Base-by-base conservation (phyloP, 1,139 yeast species). In the Candida dubliniensis region DNA sequence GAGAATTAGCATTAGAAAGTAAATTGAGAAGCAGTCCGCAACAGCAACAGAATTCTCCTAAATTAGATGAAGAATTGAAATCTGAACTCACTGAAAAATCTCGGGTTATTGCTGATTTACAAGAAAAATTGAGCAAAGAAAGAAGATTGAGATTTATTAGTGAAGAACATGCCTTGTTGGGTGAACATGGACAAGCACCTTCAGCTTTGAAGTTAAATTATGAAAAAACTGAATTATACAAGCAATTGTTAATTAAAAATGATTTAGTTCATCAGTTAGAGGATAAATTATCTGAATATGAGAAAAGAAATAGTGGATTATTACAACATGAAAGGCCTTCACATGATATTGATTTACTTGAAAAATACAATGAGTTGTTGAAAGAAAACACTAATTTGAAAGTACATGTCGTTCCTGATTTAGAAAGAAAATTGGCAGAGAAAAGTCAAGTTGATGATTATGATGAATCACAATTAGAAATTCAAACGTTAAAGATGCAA, bases 61-160 rank as follows among this genome's bases (percentile, higher is more conserved):
- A 27, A 29, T 14, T 27, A 12, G 42, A 33, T 23, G 44, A 40
- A 29, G 41, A 37, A 5, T 44, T 27, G 10, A 60, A 57, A 31
- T 52, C 56, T 14, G 74, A 75, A 45, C 46, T 74, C 10, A 60
- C 74, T 12, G 66, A 70, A 23, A 76, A 79, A 49, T 71, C 81
- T 38, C 58, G 69, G 12, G 69, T 69, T 24, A 71, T 84, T 31
- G 71, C 76, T 2, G 76, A 76, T 26, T 59, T 86, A 44, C 78
- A 83, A 41, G 79, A 78, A 41, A 76, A 77, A 49, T 61, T 86
- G 47, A 80, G 79, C 45, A 80, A 79, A 36, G 93, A 86, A 58
- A 71, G 91, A 50, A 67, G 81, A 52, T 74, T 81, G 46, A 63
- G 93, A 42, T 82, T 77, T 50, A 77, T 84, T 13, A 82, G 88